These are phyloP conservation scores for Waltiozyma sp. DNA, from an alignment of 1,139 yeast species.

Conservation along the genomic window DNA sequence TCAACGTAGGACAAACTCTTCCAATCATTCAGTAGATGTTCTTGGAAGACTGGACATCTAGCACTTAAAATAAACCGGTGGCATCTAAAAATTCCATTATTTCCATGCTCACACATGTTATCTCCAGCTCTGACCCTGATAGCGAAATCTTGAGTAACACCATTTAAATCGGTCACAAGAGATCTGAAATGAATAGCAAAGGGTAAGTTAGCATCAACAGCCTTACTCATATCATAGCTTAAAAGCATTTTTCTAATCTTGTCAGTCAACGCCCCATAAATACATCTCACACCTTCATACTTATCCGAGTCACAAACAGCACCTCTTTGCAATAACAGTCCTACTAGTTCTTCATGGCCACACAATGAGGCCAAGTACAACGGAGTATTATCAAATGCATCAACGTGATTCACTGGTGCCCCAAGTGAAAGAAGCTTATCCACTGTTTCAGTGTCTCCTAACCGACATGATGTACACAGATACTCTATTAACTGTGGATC, in stretches of 20 bases:
- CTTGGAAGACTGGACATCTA: constrained; percentile 22
- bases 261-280: constrained; percentile 69
- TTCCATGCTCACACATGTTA: constrained; percentile 13
- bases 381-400: constrained; percentile 68
- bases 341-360: constrained; percentile 59
- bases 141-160: constrained; percentile 29
- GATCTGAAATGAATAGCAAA: constrained; percentile 61
- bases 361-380: constrained; percentile 62
- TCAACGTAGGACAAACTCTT: constrained; percentile 7
- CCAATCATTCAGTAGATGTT: constrained; percentile 16
- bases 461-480: constrained; percentile 57
- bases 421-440: constrained; percentile 47
- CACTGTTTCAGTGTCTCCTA: constrained; percentile 56
- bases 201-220: constrained; percentile 60
- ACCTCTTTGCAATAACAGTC: constrained; percentile 48
- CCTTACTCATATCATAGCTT: constrained; percentile 56
- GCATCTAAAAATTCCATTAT: constrained; percentile 6
- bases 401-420: constrained; percentile 47
- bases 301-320: constrained; percentile 74
- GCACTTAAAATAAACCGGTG: constrained; percentile 31
- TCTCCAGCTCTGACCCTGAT: constrained; percentile 25
- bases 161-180: constrained; percentile 17
- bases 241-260: constrained; percentile 46
- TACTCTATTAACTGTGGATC: constrained; percentile 14
- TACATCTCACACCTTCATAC: constrained; percentile 69